Evolutionary conservation across 495 filamentous ascomycete species (phyloP).

Genomic region (Ramalina peruviana): DNA sequence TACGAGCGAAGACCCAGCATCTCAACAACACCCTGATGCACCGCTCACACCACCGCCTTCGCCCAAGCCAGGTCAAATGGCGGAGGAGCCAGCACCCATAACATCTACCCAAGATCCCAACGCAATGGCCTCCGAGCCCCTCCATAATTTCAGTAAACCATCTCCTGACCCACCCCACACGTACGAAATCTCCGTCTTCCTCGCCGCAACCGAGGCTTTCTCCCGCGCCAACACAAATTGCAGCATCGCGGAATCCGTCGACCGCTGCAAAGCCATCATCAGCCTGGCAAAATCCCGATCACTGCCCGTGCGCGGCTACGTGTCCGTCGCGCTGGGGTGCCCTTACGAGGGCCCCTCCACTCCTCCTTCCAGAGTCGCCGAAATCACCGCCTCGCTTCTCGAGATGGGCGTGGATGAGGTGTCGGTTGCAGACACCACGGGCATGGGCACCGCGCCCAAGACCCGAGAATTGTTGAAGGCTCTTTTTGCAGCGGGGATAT

Average conservation of each 20-base stretch:
- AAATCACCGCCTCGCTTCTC: conserved; percentile 66
- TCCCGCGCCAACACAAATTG: conserved; percentile 88
- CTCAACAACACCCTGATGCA: conserved; percentile 20
- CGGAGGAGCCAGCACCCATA: conserved; percentile 23
- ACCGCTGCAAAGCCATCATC: conserved; percentile 63
- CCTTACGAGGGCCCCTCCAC: conserved; percentile 87
- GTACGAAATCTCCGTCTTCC: conserved; percentile 80
- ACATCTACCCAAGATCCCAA: conserved; percentile 28
- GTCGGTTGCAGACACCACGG: conserved; percentile 86
- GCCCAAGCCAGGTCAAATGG: conserved; percentile 11
- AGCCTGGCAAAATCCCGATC: conserved; percentile 51
- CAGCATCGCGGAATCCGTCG: conserved; percentile 65
- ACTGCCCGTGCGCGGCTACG: conserved; percentile 78
- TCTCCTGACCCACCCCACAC: conserved; percentile 60
- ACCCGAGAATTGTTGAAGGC: conserved; percentile 57
- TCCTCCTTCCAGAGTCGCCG: conserved; percentile 61
- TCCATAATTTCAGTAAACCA: conserved; percentile 83
- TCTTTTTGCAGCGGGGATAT: conserved; percentile 60
- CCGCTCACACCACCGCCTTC: conserved; percentile 16
- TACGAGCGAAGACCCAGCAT: conserved; percentile 17
- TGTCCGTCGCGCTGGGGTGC: conserved; percentile 87
- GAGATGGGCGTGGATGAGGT: conserved; percentile 97
- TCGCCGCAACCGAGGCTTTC: conserved; percentile 84
- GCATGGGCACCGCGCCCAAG: conserved; percentile 83
- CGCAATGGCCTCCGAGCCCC: conserved; percentile 27